A percentile compares a stretch with the other conserved stretches of the same genome.
These are phyloP conservation scores for Alternaria ethzedia DNA, from an alignment of 2,329 filamentous ascomycete genomes.

Conservation along the genomic window DNA sequence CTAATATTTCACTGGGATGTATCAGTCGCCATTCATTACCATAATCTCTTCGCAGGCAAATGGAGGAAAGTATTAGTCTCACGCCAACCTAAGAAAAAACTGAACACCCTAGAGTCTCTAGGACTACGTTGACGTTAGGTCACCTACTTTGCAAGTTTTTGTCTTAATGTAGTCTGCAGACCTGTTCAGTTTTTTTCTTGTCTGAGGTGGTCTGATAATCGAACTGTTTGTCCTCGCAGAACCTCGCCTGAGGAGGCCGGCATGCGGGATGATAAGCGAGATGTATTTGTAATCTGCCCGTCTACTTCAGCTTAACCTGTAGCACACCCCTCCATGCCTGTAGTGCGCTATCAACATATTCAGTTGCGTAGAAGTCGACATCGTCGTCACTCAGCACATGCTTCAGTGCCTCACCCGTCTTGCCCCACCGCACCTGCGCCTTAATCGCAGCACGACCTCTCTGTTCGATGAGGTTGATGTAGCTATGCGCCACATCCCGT, in stretches of 20 bases:
- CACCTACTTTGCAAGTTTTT: background rate
- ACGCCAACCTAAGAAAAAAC: background rate
- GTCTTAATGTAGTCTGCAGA: background rate
- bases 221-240: background rate
- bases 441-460: constrained; percentile 28
- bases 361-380: constrained; percentile 31
- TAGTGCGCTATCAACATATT: constrained; percentile 41
- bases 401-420: constrained; percentile 30
- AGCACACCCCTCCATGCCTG: constrained; percentile 40
- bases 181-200: too few relatives aligned
- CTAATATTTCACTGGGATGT: background rate
- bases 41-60: background rate
- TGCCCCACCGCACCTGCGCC: constrained; percentile 29
- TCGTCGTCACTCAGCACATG: constrained; percentile 30
- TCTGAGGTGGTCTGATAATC: background rate
- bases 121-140: background rate
- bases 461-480: constrained; percentile 29
- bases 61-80: background rate
- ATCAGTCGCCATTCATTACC: background rate
- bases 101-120: background rate
- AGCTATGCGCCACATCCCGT: constrained; percentile 16
- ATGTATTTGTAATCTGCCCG: background rate
- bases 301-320: constrained; percentile 44
- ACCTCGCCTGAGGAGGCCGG: background rate
- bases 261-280: background rate